Evolutionary conservation across 176 grass and related monocot species (phyloP).

Genomic region (Neostapfia colusana): DNA sequence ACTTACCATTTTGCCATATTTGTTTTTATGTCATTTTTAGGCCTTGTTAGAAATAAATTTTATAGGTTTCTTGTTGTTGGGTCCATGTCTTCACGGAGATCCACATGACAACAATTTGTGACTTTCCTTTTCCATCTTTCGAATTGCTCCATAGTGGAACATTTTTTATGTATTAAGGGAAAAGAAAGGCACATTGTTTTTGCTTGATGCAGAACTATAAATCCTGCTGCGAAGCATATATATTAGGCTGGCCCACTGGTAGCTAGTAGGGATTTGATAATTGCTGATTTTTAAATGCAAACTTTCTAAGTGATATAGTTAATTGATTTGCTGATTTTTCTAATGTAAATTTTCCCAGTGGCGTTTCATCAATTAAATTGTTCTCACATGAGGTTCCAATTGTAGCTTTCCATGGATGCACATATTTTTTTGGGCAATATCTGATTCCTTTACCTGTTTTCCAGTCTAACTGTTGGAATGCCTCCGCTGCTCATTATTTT

Average conservation of each 20-base stretch:
- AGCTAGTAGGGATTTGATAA: neutral
- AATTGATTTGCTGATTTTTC: neutral
- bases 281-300: neutral
- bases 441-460: neutral
- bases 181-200: neutral
- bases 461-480: constrained; percentile 19
- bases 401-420: neutral
- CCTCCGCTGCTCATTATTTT: neutral
- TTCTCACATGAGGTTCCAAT: neutral
- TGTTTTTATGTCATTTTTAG: neutral
- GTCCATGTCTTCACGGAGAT: neutral
- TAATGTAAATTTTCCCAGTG: neutral
- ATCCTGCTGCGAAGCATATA: neutral
- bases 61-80: neutral
- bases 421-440: neutral
- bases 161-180: constrained; percentile 14
- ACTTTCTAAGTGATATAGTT: neutral
- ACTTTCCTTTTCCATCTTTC: constrained; percentile 11
- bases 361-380: neutral
- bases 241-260: neutral
- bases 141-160: constrained; percentile 9
- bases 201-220: neutral
- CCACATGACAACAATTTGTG: neutral
- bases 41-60: neutral
- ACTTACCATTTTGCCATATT: neutral